Conservation (phyloP, 2,329 filamentous ascomycete species). For the Talaromyces funiculosus region DNA sequence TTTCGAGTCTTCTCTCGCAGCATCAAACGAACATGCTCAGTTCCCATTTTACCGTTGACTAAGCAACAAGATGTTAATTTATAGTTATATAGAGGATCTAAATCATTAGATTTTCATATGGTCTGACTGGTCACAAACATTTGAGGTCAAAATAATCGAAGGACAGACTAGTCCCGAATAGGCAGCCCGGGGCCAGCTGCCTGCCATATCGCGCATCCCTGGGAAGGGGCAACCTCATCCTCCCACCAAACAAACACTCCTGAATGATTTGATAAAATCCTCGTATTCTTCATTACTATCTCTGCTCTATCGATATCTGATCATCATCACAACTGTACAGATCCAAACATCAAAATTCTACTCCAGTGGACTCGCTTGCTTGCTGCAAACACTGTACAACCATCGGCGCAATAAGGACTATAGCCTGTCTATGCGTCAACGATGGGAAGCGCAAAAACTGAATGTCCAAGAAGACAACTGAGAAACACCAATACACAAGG, state of each 20-base stretch:
- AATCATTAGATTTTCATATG: no score
- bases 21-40: neutral
- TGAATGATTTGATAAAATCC: neutral
- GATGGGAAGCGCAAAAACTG: neutral
- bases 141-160: neutral
- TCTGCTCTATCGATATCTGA: neutral
- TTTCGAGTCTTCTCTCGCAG: neutral
- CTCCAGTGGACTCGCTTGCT: neutral
- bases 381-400: constrained; percentile 1
- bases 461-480: neutral
- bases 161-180: neutral
- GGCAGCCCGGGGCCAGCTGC: neutral
- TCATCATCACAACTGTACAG: neutral
- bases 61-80: no score
- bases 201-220: neutral
- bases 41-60: neutral
- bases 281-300: constrained; percentile 6
- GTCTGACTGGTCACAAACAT: neutral
- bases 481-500: neutral
- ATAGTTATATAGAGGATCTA: no score
- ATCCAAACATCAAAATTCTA: neutral
- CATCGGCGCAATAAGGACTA: neutral
- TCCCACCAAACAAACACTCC: neutral
- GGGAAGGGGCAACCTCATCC: neutral
- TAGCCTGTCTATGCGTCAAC: neutral